Conservation (phyloP, 1,284 basidiomycete species). For the Uromyces viciae-fabae region DNA sequence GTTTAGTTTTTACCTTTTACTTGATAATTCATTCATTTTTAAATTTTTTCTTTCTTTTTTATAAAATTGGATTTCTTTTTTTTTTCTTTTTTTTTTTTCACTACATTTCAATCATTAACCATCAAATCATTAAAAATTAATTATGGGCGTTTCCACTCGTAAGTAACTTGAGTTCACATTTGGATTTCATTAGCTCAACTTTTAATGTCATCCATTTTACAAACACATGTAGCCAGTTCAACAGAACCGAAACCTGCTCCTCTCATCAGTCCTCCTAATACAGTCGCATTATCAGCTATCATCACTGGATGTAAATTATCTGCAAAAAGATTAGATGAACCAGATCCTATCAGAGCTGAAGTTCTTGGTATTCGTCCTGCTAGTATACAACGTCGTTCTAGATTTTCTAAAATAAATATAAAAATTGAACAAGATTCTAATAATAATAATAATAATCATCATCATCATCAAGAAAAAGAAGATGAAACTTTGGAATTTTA, state of each 20-base stretch:
- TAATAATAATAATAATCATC: no score
- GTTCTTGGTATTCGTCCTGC: slow-evolving; percentile 83
- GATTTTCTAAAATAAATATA: slow-evolving; percentile 56
- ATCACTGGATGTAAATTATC: slow-evolving; percentile 89
- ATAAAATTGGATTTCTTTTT: not conserved
- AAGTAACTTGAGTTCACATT: slow-evolving; percentile 6
- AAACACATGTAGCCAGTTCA: slow-evolving; percentile 6
- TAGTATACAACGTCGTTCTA: slow-evolving; percentile 21
- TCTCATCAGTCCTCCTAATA: slow-evolving; percentile 51
- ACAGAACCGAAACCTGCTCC: slow-evolving; percentile 46
- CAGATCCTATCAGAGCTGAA: slow-evolving; percentile 85
- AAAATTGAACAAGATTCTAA: slow-evolving; percentile 59
- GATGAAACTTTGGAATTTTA: slow-evolving; percentile 43
- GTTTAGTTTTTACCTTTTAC: no score
- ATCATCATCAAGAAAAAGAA: slow-evolving; percentile 38
- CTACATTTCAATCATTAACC: no score
- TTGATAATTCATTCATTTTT: no score
- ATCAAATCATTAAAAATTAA: no score
- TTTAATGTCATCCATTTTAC: no score
- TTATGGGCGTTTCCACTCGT: no score
- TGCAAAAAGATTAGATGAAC: slow-evolving; percentile 72
- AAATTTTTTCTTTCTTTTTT: no score
- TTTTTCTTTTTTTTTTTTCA: not conserved
- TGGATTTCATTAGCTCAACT: not conserved
- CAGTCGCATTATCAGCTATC: slow-evolving; percentile 55